Base-by-base conservation (phyloP, 164 flowering plant species). In the Protea cynaroides region DNA sequence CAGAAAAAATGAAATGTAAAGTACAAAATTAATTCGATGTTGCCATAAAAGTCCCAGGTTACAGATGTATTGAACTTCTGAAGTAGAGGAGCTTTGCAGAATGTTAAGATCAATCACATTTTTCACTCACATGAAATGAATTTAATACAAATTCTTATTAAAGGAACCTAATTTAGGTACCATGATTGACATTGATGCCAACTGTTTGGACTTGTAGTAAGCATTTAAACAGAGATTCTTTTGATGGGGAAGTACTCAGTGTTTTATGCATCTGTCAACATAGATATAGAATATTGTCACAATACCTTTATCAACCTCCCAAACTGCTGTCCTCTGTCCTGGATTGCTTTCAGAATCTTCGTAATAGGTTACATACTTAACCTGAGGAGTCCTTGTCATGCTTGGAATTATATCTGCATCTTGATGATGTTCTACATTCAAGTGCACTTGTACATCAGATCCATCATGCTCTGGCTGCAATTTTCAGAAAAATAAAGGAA, bases 321-420 rank as follows among this genome's bases (percentile, higher is more conserved):
- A 94, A 63, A 94, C 92, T 23, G 99, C 97, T 49, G 97, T 91
- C 71, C 84, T 85, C 79, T 73, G 86, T 78, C 93, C 96, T 10
- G 93, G 93, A 70, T 81, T 75, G 75, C 92, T 94, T 75, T 87
- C 92, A 81, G 96, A 82, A 80, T 94, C 99, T 83, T 94, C 99
- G 75, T 85, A 94, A 64, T 80, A 94, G 13, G 99, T 89, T 68
- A 91, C 85, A 74, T 91, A 94, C 79, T 91, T 91, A 44, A 85
- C 86, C 68, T 79, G 81, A 21, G 89, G 85, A 47, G 86, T 78
- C 70, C 83, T 88, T 58, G 89, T 85, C 99, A 94, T 94, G 79
- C 85, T 89, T 69, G 97, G 90, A 72, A 88, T 74, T 49, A 94
- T 79, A 78, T 91, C 99, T 70, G 62, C 75, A 25, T 63, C 89